Evolutionary conservation across 352 stramenopile genomes (phyloP).

Genomic region (Pythium brachiatum): DNA sequence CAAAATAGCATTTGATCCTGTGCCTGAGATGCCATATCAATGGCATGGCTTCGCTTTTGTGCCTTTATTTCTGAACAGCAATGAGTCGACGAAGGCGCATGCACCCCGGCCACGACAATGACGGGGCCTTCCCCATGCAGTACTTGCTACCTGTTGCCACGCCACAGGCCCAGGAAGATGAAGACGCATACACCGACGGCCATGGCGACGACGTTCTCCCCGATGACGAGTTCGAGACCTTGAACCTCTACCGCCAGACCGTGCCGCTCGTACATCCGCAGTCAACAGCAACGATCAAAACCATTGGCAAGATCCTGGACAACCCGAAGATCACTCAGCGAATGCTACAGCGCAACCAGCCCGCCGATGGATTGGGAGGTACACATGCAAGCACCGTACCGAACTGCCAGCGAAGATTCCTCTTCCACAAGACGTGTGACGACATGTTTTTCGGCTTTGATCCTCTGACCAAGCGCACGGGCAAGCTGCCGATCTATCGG

Average conservation of each 20-base stretch:
- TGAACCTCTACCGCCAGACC: conserved; percentile 52
- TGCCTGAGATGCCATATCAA: conserved; percentile 3
- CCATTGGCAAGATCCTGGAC: conserved; percentile 47
- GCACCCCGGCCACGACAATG: background rate
- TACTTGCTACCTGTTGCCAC: conserved; percentile 13
- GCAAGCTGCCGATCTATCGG: conserved; percentile 30
- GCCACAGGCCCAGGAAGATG: background rate
- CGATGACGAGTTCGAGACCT: conserved; percentile 7
- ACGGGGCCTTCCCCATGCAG: conserved; percentile 12
- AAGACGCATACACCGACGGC: background rate
- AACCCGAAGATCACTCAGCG: conserved; percentile 44
- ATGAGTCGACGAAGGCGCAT: conserved; percentile 8
- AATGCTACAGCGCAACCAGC: conserved; percentile 48
- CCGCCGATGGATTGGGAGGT: background rate
- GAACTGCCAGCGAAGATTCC: conserved; percentile 8
- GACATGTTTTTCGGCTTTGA: conserved; percentile 51
- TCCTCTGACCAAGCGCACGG: conserved; percentile 29
- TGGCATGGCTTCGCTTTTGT: background rate
- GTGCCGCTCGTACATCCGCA: conserved; percentile 54
- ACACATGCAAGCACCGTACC: background rate
- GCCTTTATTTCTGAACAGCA: no score
- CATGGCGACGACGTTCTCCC: background rate
- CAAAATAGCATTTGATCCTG: conserved; percentile 16
- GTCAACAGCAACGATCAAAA: conserved; percentile 60
- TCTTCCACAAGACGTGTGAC: conserved; percentile 49